These are phyloP conservation scores for Chlorella sp. DNA, from an alignment of 139 green algal species.

Conservation along the genomic window DNA sequence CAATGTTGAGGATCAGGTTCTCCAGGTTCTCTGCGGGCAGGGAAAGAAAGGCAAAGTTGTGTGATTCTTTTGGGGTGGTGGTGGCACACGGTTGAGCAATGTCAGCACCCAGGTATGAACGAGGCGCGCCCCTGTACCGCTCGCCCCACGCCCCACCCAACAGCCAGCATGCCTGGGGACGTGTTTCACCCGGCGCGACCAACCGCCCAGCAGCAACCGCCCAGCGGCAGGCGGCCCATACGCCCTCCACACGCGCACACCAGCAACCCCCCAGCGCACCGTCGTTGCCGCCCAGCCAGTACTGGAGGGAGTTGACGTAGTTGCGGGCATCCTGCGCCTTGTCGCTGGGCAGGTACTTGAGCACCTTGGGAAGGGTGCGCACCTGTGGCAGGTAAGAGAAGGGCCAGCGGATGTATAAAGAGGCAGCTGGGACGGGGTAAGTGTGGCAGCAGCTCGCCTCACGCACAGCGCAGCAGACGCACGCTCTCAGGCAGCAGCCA, in stretches of 20 bases:
- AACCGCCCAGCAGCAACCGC: background rate
- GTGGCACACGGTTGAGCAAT: no score
- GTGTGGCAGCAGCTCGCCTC: no score
- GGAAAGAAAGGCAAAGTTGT: background rate
- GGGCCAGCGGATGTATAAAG: no score
- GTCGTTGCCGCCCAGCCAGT: slow-evolving; percentile 97
- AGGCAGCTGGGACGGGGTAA: background rate
- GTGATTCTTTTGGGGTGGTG: background rate
- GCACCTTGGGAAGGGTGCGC: slow-evolving; percentile 75
- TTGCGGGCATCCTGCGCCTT: slow-evolving; percentile 88
- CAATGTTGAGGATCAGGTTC: slow-evolving; percentile 95
- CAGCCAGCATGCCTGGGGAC: no score
- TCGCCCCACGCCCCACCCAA: no score
- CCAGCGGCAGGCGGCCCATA: background rate
- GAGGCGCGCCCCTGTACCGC: no score
- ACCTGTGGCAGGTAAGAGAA: slow-evolving; percentile 56
- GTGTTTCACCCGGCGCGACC: no score
- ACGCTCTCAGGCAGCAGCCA: background rate
- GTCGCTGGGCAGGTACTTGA: slow-evolving; percentile 95
- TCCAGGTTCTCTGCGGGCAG: slow-evolving; percentile 90
- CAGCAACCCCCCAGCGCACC: background rate
- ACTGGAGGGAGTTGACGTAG: slow-evolving; percentile 96
- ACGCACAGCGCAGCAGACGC: no score
- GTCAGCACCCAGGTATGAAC: background rate
- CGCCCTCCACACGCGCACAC: background rate